phyloP scores from a whole-genome alignment of 169 alveolate species.

The Theileria sp. region DNA sequence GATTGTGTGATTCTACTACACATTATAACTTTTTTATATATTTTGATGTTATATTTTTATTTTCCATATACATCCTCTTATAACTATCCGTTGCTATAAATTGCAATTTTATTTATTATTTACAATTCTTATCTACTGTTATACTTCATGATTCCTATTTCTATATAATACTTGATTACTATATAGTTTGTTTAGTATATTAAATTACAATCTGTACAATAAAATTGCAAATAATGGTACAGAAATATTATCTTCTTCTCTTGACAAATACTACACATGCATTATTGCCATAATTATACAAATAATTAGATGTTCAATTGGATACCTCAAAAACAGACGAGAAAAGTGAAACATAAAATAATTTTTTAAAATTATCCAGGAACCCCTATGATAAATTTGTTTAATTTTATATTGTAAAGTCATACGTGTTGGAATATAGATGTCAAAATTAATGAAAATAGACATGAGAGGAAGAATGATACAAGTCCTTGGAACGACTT shows the following conservation, averaged over 20 bases:
- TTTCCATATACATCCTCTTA: neutral
- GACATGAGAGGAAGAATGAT: constrained; percentile 28
- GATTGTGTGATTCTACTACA: neutral
- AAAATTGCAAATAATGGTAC: constrained; percentile 22
- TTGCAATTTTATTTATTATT: neutral
- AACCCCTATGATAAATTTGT: neutral
- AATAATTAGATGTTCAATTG: neutral
- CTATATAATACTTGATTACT: neutral
- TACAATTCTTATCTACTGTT: neutral
- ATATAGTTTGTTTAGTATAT: neutral
- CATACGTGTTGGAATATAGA: constrained; percentile 20
- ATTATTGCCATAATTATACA: neutral
- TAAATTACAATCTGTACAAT: constrained; percentile 3
- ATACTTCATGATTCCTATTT: neutral
- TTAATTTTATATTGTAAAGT: neutral
- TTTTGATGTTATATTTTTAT: neutral
- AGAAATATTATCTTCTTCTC: constrained; percentile 11
- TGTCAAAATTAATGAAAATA: neutral
- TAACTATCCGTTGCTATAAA: neutral
- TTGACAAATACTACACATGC: neutral
- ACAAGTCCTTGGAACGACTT: constrained; percentile 40
- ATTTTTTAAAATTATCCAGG: constrained; percentile 8
- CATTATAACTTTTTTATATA: neutral
- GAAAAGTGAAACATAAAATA: constrained; percentile 6
- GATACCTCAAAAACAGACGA: constrained; percentile 11